These are phyloP conservation scores for Dissophora ornata DNA, from an alignment of 192 early-diverging fungal genomes.

Conservation along the genomic window DNA sequence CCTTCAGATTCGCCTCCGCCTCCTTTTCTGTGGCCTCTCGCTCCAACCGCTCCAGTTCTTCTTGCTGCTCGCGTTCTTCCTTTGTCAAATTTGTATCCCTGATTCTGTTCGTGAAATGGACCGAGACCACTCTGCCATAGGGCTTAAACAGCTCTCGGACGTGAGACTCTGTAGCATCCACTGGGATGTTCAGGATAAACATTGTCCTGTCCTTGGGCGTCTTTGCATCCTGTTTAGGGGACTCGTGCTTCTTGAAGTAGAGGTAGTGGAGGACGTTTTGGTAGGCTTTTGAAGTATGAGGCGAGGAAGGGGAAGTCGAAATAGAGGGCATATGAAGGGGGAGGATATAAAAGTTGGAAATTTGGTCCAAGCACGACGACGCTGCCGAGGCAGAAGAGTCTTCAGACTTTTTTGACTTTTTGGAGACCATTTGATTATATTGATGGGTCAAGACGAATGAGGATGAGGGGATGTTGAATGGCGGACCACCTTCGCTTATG, in stretches of 20 bases:
- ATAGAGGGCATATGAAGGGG: constrained; percentile 41
- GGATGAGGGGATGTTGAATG: background rate
- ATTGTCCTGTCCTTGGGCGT: constrained; percentile 71
- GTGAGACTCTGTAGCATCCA: constrained; percentile 74
- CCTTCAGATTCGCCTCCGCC: constrained; percentile 22
- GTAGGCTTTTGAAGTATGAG: constrained; percentile 21
- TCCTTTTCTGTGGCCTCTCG: constrained; percentile 32
- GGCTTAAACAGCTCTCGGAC: constrained; percentile 72
- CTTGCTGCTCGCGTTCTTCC: constrained; percentile 47
- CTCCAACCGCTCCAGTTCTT: constrained; percentile 44
- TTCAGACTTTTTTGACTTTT: constrained; percentile 37
- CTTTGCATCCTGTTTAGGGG: constrained; percentile 44
- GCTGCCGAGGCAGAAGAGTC: background rate
- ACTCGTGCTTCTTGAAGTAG: constrained; percentile 57
- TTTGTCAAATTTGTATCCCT: constrained; percentile 57
- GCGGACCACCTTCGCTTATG: too few relatives aligned
- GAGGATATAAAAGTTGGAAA: constrained; percentile 50
- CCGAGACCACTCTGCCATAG: constrained; percentile 60
- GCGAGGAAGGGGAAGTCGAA: constrained; percentile 7
- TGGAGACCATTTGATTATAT: constrained; percentile 53
- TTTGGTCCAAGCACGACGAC: constrained; percentile 22
- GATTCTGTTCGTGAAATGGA: constrained; percentile 64
- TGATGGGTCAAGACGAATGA: background rate
- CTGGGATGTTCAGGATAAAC: constrained; percentile 76
- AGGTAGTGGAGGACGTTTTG: constrained; percentile 51